Percentiles rank a stretch among this genome's conserved stretches.
These are phyloP conservation scores for Syzygium jambos DNA, from an alignment of 345 rosid genomes.

Conservation along the genomic window DNA sequence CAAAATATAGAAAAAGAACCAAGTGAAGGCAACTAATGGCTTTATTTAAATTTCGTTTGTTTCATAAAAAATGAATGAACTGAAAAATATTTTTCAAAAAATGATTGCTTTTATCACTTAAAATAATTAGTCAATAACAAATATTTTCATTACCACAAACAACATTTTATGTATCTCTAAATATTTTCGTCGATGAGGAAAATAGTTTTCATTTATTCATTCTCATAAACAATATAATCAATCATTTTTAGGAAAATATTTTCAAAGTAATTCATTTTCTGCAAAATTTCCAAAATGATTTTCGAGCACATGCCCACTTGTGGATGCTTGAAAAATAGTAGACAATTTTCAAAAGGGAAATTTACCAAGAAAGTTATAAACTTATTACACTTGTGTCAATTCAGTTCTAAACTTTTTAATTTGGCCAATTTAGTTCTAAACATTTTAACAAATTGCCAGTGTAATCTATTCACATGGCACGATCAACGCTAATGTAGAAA, in stretches of 20 bases:
- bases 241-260: neutral
- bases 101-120: rapidly evolving
- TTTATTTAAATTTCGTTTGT: neutral
- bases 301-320: neutral
- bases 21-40: neutral
- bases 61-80: neutral
- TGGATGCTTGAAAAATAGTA: neutral
- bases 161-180: neutral
- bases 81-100: neutral
- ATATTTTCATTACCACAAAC: neutral
- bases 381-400: no score
- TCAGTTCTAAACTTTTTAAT: no score
- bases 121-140: neutral
- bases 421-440: no score
- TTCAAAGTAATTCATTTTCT: neutral
- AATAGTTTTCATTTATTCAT: neutral
- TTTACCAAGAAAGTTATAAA: no score
- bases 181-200: neutral
- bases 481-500: no score
- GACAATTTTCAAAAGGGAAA: neutral
- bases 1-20: neutral
- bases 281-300: neutral
- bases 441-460: no score
- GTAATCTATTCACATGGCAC: no score
- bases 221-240: neutral